phyloP scores from a whole-genome alignment of 2,329 filamentous ascomycete genomes.

The Calonectria fujianensis region DNA sequence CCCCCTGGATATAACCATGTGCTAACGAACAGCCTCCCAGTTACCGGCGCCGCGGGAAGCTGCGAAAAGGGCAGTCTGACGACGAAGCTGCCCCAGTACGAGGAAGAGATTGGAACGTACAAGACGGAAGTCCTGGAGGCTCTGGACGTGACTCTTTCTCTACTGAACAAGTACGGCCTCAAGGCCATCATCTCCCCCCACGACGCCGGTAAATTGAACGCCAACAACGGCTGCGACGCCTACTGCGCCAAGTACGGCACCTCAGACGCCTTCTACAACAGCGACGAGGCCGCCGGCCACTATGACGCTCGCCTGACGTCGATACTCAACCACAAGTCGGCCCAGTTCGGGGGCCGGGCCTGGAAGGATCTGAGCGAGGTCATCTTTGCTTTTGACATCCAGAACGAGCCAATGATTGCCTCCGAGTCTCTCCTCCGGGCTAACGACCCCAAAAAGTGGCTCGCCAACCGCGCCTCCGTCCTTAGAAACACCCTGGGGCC shows the following conservation, averaged over 20 bases:
- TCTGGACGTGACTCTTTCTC: background rate
- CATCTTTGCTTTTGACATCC: constrained; percentile 6
- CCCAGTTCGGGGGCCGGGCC: background rate
- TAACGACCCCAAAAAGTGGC: constrained; percentile 1
- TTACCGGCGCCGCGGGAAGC: constrained; percentile 14
- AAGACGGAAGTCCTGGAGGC: constrained; percentile 6
- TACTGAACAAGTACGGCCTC: constrained; percentile 1
- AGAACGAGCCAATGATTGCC: constrained; percentile 17
- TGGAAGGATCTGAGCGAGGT: constrained; percentile 15
- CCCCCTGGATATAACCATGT: background rate
- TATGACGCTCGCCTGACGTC: constrained; percentile 14
- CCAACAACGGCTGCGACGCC: constrained; percentile 19
- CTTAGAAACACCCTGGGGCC: background rate
- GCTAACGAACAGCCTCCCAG: background rate
- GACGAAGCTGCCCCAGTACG: constrained; percentile 13
- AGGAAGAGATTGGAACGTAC: constrained; percentile 6
- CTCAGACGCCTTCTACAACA: constrained; percentile 12
- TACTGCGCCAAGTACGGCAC: constrained; percentile 20
- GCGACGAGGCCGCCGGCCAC: constrained; percentile 2
- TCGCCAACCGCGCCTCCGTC: constrained; percentile 8
- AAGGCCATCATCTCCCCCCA: constrained; percentile 11
- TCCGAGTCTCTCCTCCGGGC: constrained; percentile 4
- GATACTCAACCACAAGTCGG: constrained; percentile 9
- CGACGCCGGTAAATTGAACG: constrained; percentile 6
- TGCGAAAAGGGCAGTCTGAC: constrained; percentile 17